Percentiles rank a stretch among this genome's conserved stretches.
phyloP scores from a whole-genome alignment of 1,284 basidiomycete species.

The Papiliotrema laurentii region DNA sequence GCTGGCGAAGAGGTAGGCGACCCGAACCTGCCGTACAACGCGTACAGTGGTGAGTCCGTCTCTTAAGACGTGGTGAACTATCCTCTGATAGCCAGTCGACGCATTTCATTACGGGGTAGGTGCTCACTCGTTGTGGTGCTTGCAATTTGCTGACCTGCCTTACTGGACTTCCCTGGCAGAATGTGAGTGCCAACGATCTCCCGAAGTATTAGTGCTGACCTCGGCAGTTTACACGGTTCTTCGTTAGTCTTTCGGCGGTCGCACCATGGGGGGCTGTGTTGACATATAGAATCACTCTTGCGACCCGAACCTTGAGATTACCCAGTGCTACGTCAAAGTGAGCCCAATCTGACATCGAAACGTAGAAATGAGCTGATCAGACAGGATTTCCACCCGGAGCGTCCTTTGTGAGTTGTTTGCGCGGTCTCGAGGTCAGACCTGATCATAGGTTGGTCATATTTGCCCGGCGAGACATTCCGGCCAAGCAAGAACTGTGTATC shows the following conservation, averaged over 20 bases:
- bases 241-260: conserved; percentile 22
- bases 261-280: neutral
- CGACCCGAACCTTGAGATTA: conserved; percentile 71
- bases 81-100: conserved; percentile 56
- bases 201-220: conserved; percentile 57
- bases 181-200: conserved; percentile 56
- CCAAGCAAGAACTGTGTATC: conserved; percentile 74
- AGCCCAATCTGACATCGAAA: conserved; percentile 4
- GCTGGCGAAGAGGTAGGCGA: conserved; percentile 40
- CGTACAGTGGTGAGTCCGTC: conserved; percentile 38
- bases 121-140: conserved; percentile 14
- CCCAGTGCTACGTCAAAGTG: conserved; percentile 65
- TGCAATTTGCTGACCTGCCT: neutral
- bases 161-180: conserved; percentile 14
- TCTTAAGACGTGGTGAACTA: neutral
- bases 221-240: conserved; percentile 40
- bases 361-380: conserved; percentile 3
- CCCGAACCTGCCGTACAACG: conserved; percentile 30
- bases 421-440: neutral
- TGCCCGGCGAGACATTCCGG: conserved; percentile 59
- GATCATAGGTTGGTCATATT: conserved; percentile 59
- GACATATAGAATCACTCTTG: conserved; percentile 74
- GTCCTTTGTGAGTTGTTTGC: conserved; percentile 53
- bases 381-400: conserved; percentile 49
- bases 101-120: conserved; percentile 81